Evolutionary conservation across 1,284 basidiomycete genomes (phyloP), one percentile per base, ranked within the genome.

Genomic region (Trametes hirsuta): DNA sequence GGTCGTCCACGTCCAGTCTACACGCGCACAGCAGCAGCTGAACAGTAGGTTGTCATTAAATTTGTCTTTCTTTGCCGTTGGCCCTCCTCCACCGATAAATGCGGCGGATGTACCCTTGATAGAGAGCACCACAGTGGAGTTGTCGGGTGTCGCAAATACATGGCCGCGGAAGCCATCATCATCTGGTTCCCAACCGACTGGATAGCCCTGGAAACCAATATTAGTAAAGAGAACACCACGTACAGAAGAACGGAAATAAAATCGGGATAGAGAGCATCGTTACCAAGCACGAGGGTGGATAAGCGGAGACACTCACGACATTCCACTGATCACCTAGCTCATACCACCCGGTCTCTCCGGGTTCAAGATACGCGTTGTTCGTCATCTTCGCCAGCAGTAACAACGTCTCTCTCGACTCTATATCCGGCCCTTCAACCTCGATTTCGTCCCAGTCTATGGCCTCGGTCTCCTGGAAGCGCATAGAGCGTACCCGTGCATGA

Each of bases 11-110:
- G 93, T 89, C 87, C 94, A 97, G 71, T 94, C 94, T 24, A 99
- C 86, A 18, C 87, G 81, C 0, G 97, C 97, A 74, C 97, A 99
- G 77, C 97, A 99, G 76, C 97, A 99, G 55, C 95, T 91, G 76
- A 98, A 99, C 55, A 98, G 78, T n/a, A 99, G 74, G 68, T 98
- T 98, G 75, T 98, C 95, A 74, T 98, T 98, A 52, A 91, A 74
- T 77, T 94, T 97, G 79, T 98, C 96, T 69, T 96, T 96, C 77
- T 87, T 89, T 1, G 84, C 81, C 12, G 97, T 98, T 14, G 93
- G 89, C 0, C 94, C 94, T 0, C 91, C 91, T 5, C 87, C 85
- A 5, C 93, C 91, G 47, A 97, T 83, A 15, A 92, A 64, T 4
- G 85, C 86, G 0, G 93, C 86, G 10, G 93, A 94, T 1, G 96